Evolutionary conservation across 2,329 filamentous ascomycete species (phyloP), one percentile per base, ranked within the genome.

Genomic region (Apiospora sp.): DNA sequence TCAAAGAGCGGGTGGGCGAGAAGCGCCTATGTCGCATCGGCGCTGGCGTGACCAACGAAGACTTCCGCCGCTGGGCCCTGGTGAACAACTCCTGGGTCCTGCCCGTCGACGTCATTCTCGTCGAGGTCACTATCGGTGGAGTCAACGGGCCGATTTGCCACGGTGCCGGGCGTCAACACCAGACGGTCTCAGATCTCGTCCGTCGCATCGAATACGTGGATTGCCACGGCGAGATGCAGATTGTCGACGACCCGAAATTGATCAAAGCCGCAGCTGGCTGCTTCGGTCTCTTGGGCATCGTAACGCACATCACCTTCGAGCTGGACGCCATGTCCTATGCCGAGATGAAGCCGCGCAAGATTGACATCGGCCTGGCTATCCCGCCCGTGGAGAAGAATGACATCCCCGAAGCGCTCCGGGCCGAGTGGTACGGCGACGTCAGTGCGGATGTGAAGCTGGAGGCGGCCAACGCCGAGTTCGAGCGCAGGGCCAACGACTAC

Each of bases 401-500:
- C 6, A 82, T 86, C 43, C 85, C 85, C 13, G 73, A 77, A 12
- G 82, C 81, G 7, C 78, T 86, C 1, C 79, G 80, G 6, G 64
- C 64, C 13, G 64, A 68, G 8, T 68, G 64, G 64, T 68, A 24
- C 22, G 64, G 71, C 82, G 80, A 2, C 75, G 85, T 91, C 0
- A 91, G 92, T 0, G 92, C 92, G 0, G 90, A 90, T 0, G 90
- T 92, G 0, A 91, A 93, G 64, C 92, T 91, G 0, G 91, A 92
- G 0, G 92, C 91, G 0, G 91, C 93, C 4, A 92, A 87, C 0
- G 85, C 85, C 1, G 83, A 79, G 78, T 93, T 77, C 4, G 77
- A 79, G 27, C 76, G 83, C 70, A 78, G 82, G n/a, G 77, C 77
- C 13, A 83, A 84, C 43, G 80, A 83, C 68, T 87, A 85, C 73